Base-by-base conservation (phyloP, 2,329 filamentous ascomycete genomes). In the Fusarium marasasianum region DNA sequence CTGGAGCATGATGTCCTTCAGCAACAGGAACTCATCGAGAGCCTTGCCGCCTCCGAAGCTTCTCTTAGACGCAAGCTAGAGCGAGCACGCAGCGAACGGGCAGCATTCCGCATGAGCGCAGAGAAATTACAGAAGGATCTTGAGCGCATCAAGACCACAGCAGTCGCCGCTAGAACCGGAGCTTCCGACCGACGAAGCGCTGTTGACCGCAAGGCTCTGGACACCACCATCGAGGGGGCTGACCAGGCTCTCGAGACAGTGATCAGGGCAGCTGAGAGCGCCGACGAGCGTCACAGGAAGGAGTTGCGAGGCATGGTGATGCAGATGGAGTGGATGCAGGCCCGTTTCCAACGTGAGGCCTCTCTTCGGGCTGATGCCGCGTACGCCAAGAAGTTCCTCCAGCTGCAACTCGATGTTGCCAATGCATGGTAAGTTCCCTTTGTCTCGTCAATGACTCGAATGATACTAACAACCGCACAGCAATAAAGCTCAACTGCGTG, bases 321-420 rank as follows among this genome's bases (percentile, higher is more conserved):
- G 84, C 95, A 98, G 83, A 96, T 98, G 81, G 90, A 95, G 78
- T 98, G 94, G 91, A 90, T 98, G 81, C 91, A 95, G 78, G 94
- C 94, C 5, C 91, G 92, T 59, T 93, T 93, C 84, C 88, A 90
- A 80, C 90, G 96, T 38, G 96, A 98, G 83, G 91, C 94, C 76
- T 90, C 89, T 57, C 92, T 98, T 83, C 89, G 96, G 47, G 88
- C 89, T 72, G 94, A 95, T 78, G 89, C 96, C 38, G 93, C 93
- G 14, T 97, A 92, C 84, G 94, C 94, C 73, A 99, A 99, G 87
- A 91, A 89, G 75, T 95, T 94, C 82, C 90, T 98, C 83, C 83
- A 91, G 78, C 87, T 94, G 81, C 91, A 94, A 82, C 90, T 97
- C 61, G 91, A 95, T 77, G 90, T 97, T 78, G 95, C 94, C 78